Conservation (phyloP, 192 early-diverging fungal species). For the Rhizophagus clarus region DNA sequence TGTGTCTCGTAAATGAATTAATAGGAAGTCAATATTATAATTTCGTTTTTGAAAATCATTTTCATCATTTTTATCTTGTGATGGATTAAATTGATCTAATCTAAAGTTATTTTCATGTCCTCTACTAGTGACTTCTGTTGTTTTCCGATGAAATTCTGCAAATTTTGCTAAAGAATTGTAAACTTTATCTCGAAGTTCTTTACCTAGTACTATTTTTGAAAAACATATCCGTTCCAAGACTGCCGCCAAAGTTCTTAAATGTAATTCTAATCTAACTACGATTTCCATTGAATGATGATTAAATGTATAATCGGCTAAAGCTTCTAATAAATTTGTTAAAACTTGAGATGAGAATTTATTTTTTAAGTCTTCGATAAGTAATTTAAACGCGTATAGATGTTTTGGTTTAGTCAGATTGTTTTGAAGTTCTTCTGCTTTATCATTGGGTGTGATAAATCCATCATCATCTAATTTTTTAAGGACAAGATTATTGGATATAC, state of each 20-base stretch:
- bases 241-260: neutral
- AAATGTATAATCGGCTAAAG: neutral
- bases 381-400: too few relatives aligned
- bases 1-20: slow-evolving; percentile 14
- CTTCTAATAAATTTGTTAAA: neutral
- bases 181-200: neutral
- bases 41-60: neutral
- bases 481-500: too few relatives aligned
- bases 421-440: too few relatives aligned
- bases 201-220: neutral
- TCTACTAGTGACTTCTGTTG: neutral
- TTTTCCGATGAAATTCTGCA: neutral
- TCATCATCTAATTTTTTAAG: too few relatives aligned
- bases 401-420: too few relatives aligned
- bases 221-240: neutral
- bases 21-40: slow-evolving; percentile 21
- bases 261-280: neutral
- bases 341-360: neutral
- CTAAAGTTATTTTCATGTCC: too few relatives aligned
- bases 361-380: neutral
- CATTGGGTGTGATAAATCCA: too few relatives aligned
- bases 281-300: neutral
- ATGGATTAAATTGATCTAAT: too few relatives aligned
- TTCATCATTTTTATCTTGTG: too few relatives aligned
- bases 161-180: neutral